Conservation (phyloP, 2,329 filamentous ascomycete species). For the Colletotrichum sp. region DNA sequence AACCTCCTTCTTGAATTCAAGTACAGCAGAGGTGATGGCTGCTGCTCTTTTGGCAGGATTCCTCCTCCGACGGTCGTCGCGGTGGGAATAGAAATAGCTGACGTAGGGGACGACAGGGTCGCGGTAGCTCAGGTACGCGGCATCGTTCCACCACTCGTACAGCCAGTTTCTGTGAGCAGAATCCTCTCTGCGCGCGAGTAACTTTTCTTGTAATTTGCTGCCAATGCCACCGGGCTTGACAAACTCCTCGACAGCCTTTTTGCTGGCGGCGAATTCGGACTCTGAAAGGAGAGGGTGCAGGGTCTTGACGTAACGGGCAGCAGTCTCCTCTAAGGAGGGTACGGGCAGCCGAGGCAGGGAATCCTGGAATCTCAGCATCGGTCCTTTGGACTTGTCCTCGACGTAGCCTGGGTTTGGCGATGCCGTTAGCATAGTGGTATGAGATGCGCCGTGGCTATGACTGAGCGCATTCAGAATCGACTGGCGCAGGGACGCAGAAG, state of each 20-base stretch:
- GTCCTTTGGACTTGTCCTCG: slow-evolving; percentile 79
- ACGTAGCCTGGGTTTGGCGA: slow-evolving; percentile 65
- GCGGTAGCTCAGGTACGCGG: slow-evolving; percentile 89
- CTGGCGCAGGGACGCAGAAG: neutral
- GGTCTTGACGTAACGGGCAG: slow-evolving; percentile 79
- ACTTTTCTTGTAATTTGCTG: slow-evolving; percentile 83
- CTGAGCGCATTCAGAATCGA: neutral
- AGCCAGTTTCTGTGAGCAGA: slow-evolving; percentile 92
- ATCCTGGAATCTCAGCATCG: slow-evolving; percentile 85
- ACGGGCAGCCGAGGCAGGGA: slow-evolving; percentile 83
- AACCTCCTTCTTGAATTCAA: slow-evolving; percentile 95
- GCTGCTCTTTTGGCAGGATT: slow-evolving; percentile 93
- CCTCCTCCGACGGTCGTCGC: slow-evolving; percentile 86
- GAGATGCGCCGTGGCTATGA: neutral
- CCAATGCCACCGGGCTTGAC: slow-evolving; percentile 85
- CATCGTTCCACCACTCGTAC: slow-evolving; percentile 97
- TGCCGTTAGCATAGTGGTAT: neutral
- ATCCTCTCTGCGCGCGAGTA: slow-evolving; percentile 79
- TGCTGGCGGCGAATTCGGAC: slow-evolving; percentile 73
- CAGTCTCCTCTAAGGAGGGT: slow-evolving; percentile 82
- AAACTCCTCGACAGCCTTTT: slow-evolving; percentile 87
- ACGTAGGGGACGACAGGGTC: slow-evolving; percentile 98
- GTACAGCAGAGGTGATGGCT: slow-evolving; percentile 81
- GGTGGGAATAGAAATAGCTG: slow-evolving; percentile 99
- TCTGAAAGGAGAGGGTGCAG: slow-evolving; percentile 75